Base-by-base conservation (phyloP, 768 basidiomycete species). In the Auricularia sp. region DNA sequence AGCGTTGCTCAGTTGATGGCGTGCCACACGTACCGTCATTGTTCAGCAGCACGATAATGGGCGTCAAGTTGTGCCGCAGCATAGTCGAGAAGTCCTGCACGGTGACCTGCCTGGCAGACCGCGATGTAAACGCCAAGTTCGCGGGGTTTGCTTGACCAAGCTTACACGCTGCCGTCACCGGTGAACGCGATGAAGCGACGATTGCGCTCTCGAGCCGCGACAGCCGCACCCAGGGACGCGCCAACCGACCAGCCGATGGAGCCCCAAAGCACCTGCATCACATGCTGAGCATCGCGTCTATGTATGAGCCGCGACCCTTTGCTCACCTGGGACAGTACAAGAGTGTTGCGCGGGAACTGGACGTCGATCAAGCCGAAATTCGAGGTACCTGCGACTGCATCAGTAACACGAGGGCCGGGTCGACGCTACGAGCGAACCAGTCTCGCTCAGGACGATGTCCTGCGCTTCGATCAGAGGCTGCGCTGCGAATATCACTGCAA, bases 221-320 rank as follows among this genome's bases (percentile, higher is more conserved):
- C 77, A 3, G 91, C 89, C 5, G 88, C 88, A 37, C 94, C 93
- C 0, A 94, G 81, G 18, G 83, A 81, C 79, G 77, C 73, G 78
- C 92, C 91, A 47, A 89, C 85, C 18, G 88, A 85, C 88, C 89
- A 97, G 0, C 95, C 95, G 68, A 98, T 97, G 65, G 88, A 88
- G 62, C 95, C 94, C 87, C 90, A 97, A 4, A 97, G 76, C 62
- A 96, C 85, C 75, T 94, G 3, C 88, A 85, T 83, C 58, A 51
- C 3, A 3, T 51, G 7, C 39, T n/a, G 13, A 39, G 63, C 13
- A 11, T 3, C 39, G 10, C 42, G 3, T 33, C 0, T 42, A 16
- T 87, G 88, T 90, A 67, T 2, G 29, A 3, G 36, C 44, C 29
- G n/a, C 54, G 21, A 56, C 29, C 2, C 2, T 29, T 29, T 29